phyloP scores from a whole-genome alignment of 352 stramenopile species.

The Phytophthora cryptogea region DNA sequence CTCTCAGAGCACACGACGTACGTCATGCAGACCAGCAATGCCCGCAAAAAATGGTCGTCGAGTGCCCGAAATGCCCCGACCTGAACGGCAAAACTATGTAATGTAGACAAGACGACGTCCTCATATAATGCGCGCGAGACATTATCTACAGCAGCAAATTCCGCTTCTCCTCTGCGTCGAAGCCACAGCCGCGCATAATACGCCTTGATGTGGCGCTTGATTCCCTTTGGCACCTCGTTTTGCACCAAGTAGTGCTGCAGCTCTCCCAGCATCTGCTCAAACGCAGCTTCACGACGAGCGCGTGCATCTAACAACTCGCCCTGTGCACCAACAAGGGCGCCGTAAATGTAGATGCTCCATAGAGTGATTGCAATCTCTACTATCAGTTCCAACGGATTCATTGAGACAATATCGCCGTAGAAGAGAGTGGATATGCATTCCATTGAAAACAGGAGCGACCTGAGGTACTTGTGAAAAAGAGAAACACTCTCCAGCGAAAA shows the following conservation, averaged over 20 bases:
- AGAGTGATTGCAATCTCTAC: constrained; percentile 62
- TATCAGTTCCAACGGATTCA: constrained; percentile 67
- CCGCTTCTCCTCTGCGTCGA: constrained; percentile 52
- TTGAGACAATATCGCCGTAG: constrained; percentile 71
- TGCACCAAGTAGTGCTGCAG: constrained; percentile 75
- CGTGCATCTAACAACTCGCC: constrained; percentile 56
- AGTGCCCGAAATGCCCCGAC: constrained; percentile 55
- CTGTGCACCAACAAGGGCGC: constrained; percentile 61
- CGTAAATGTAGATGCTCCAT: constrained; percentile 75
- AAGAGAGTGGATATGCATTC: constrained; percentile 76
- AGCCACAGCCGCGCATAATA: constrained; percentile 73
- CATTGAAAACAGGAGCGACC: constrained; percentile 64
- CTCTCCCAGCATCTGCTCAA: constrained; percentile 68
- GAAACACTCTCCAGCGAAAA: constrained; percentile 28
- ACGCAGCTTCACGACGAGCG: constrained; percentile 49
- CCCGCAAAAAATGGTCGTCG: constrained; percentile 64
- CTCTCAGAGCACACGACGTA: constrained; percentile 71
- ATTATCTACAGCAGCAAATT: constrained; percentile 51
- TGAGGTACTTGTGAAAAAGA: constrained; percentile 63
- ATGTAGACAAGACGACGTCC: constrained; percentile 61
- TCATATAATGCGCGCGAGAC: constrained; percentile 62
- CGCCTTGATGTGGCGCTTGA: constrained; percentile 74
- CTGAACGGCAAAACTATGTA: constrained; percentile 50
- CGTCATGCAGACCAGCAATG: constrained; percentile 56
- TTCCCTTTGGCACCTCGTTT: constrained; percentile 64